Percentiles rank a stretch among this genome's conserved stretches.
Evolutionary conservation across 2,329 filamentous ascomycete species (phyloP).

Genomic region (Teratosphaeria gauchensis): DNA sequence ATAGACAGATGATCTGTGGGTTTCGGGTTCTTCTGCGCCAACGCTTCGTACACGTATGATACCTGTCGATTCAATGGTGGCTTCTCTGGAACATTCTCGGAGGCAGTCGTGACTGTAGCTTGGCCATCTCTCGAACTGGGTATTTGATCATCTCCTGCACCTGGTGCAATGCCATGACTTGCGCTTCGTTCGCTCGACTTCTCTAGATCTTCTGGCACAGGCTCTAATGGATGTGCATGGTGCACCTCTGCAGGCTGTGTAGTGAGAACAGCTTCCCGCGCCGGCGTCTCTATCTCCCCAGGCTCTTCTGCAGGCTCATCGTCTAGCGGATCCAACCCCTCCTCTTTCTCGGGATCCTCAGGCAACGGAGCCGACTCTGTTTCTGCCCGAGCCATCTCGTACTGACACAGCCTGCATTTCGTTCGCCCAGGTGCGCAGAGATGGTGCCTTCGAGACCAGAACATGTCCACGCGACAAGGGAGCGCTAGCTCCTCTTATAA

Average conservation of each 20-base stretch:
- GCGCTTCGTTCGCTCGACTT: not conserved
- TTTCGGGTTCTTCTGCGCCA: constrained; percentile 11
- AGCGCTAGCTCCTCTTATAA: not conserved
- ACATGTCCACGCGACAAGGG: not conserved
- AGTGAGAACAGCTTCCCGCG: not conserved
- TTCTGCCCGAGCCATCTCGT: not conserved
- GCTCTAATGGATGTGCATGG: not conserved
- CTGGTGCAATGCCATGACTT: not conserved
- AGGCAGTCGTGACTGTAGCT: not conserved
- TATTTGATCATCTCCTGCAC: not conserved
- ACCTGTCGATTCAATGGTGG: not conserved
- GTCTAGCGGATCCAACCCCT: not conserved
- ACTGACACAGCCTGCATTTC: not conserved
- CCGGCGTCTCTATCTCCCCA: not conserved
- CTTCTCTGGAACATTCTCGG: not conserved
- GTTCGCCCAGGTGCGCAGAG: not conserved
- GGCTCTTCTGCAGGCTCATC: not conserved
- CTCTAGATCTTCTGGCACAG: not conserved
- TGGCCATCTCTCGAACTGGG: not conserved
- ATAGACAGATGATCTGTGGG: constrained; percentile 16
- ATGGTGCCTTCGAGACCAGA: not conserved
- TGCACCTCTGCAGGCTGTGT: not conserved
- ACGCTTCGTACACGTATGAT: not conserved
- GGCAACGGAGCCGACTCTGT: not conserved
- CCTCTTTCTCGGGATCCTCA: not conserved